Percentiles rank a stretch among this genome's conserved stretches.
phyloP scores from a whole-genome alignment of 495 filamentous ascomycete genomes.

The Paragyromitra xinjiangensis region DNA sequence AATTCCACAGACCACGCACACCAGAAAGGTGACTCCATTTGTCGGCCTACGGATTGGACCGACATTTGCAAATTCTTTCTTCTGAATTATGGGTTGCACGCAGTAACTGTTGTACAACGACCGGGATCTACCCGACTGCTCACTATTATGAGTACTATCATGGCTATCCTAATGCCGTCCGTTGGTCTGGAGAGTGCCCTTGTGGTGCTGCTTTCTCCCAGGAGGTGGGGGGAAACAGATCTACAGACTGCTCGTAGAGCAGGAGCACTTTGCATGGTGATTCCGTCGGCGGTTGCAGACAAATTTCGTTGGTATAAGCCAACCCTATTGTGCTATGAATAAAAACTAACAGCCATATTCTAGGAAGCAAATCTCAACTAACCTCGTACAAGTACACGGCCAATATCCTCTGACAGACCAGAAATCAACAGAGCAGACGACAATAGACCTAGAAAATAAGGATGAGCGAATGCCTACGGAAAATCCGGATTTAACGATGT shows the following conservation, averaged over 20 bases:
- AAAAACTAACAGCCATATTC: no score
- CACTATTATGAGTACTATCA: neutral
- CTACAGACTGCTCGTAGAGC: neutral
- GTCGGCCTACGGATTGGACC: neutral
- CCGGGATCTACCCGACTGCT: neutral
- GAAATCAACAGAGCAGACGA: no score
- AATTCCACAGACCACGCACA: neutral
- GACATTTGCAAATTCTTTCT: neutral
- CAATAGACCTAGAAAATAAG: no score
- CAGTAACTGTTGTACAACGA: neutral
- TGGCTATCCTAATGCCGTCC: neutral
- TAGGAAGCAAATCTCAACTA: no score
- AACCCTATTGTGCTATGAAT: no score
- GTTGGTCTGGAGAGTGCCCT: neutral
- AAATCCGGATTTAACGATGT: no score
- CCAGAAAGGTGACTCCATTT: neutral
- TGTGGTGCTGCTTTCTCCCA: neutral
- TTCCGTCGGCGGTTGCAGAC: neutral
- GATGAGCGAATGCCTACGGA: no score
- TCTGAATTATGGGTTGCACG: neutral
- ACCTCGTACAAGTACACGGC: no score
- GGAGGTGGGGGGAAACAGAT: no score
- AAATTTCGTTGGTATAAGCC: no score
- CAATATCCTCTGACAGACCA: no score
- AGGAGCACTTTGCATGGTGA: neutral